phyloP scores from a whole-genome alignment of 805 yeast species.

The Kregervanrija delftensis region DNA sequence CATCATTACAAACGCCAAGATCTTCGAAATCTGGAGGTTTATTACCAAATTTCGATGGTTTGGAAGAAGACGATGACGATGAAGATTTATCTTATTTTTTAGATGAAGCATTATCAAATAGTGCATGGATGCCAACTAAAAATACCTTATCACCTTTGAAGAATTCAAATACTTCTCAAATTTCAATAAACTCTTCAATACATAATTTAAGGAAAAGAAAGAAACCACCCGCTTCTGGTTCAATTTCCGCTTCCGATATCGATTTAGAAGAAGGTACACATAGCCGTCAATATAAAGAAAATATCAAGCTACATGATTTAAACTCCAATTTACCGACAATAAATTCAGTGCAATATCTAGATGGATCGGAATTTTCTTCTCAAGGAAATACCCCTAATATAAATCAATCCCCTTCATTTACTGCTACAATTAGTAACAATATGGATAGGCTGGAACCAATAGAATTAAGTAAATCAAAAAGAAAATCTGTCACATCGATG shows the following conservation, averaged over 20 bases:
- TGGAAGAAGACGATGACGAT: neutral
- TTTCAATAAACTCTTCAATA: neutral
- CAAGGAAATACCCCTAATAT: too few relatives aligned
- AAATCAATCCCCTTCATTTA: too few relatives aligned
- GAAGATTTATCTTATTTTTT: slow-evolving; percentile 8
- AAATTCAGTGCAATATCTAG: slow-evolving; percentile 2
- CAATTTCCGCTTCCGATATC: slow-evolving; percentile 1
- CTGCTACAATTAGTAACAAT: too few relatives aligned
- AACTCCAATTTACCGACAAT: slow-evolving; percentile 3
- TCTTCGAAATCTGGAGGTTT: too few relatives aligned
- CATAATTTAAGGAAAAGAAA: slow-evolving; percentile 4
- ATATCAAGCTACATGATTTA: slow-evolving; percentile 8
- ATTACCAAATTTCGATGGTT: too few relatives aligned
- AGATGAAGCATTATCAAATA: slow-evolving; percentile 7
- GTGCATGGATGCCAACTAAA: slow-evolving; percentile 7
- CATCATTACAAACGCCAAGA: too few relatives aligned
- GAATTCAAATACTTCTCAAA: neutral
- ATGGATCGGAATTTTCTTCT: neutral
- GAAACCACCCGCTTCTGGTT: neutral
- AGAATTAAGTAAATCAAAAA: too few relatives aligned
- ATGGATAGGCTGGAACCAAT: too few relatives aligned
- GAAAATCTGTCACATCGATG: too few relatives aligned
- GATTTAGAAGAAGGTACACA: slow-evolving; percentile 11
- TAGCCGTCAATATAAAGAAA: slow-evolving; percentile 2
- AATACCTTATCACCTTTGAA: slow-evolving; percentile 3